Evolutionary conservation across 2,329 filamentous ascomycete species (phyloP).

Genomic region (Raffaelea arxii): DNA sequence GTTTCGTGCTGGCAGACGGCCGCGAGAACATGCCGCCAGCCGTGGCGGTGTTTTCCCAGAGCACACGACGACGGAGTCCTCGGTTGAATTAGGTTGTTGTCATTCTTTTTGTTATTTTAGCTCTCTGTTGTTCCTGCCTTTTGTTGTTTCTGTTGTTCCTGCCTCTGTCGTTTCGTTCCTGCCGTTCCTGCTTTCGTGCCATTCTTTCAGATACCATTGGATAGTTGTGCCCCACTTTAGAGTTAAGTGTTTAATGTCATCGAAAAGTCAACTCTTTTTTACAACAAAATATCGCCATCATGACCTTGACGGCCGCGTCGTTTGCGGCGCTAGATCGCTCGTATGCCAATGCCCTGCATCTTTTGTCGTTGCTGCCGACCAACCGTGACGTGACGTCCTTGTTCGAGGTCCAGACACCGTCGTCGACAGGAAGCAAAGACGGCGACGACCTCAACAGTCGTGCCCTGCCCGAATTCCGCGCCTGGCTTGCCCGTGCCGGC

Average conservation of each 20-base stretch:
- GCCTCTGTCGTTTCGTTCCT: background rate
- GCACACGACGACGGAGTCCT: conserved; percentile 45
- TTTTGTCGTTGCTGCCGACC: conserved; percentile 67
- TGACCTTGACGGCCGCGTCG: background rate
- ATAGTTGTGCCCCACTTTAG: too few relatives aligned
- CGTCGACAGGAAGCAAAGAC: conserved; percentile 36
- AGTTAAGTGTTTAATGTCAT: too few relatives aligned
- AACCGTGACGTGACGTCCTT: conserved; percentile 58
- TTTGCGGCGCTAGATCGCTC: conserved; percentile 25
- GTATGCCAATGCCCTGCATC: conserved; percentile 59
- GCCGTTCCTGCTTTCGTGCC: too few relatives aligned
- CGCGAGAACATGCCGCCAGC: conserved; percentile 40
- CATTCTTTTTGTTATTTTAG: background rate
- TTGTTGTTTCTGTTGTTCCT: background rate
- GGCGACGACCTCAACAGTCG: conserved; percentile 54
- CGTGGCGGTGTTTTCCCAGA: conserved; percentile 33
- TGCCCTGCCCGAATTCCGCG: conserved; percentile 73
- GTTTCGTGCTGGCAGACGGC: conserved; percentile 28
- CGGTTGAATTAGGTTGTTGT: conserved; percentile 23
- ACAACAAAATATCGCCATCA: too few relatives aligned
- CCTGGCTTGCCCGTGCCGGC: conserved; percentile 67
- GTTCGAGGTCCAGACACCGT: conserved; percentile 34
- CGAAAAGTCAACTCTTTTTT: too few relatives aligned
- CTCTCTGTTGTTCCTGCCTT: background rate
- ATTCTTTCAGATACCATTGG: too few relatives aligned